A percentile compares a stretch with the other conserved stretches of the same genome.
Evolutionary conservation across 306 rosid species (phyloP).

Genomic region (Bauhinia variegata): DNA sequence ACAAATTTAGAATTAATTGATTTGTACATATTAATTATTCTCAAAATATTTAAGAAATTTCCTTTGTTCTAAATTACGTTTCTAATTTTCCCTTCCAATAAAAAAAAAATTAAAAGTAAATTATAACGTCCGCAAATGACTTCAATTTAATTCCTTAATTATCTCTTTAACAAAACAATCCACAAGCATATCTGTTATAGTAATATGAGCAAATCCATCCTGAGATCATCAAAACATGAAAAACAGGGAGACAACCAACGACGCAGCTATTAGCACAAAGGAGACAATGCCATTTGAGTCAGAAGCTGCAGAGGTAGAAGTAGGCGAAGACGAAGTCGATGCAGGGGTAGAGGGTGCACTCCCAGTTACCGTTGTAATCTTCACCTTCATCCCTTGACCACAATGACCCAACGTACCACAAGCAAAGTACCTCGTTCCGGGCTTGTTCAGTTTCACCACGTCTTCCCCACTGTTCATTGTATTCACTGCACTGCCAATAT

Average conservation of each 20-base stretch:
- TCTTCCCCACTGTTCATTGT: slow-evolving; percentile 64
- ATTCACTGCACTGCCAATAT: slow-evolving; percentile 52
- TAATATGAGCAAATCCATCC: not conserved
- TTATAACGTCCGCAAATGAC: not conserved
- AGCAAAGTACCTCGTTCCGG: slow-evolving; percentile 65
- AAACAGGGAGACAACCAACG: slow-evolving; percentile 27
- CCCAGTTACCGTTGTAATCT: slow-evolving; percentile 51
- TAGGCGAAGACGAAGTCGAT: slow-evolving; percentile 45
- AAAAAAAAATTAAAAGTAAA: no score
- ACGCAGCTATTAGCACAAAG: slow-evolving; percentile 27
- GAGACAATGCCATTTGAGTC: slow-evolving; percentile 37
- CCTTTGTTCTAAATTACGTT: no score
- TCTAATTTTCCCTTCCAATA: no score
- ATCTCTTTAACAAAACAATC: no score
- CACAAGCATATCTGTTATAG: no score
- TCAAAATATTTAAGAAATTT: no score
- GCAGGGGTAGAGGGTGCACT: slow-evolving; percentile 54
- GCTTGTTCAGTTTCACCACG: slow-evolving; percentile 56
- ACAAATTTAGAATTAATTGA: no score
- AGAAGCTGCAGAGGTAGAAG: slow-evolving; percentile 39
- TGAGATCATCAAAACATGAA: slow-evolving; percentile 32
- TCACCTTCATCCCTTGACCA: slow-evolving; percentile 81
- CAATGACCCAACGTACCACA: slow-evolving; percentile 89
- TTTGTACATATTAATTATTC: no score
- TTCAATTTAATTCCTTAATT: no score